Percentiles rank a stretch among this genome's conserved stretches.
Conservation (phyloP, 75 land plant species). For the Picea sitchensis region DNA sequence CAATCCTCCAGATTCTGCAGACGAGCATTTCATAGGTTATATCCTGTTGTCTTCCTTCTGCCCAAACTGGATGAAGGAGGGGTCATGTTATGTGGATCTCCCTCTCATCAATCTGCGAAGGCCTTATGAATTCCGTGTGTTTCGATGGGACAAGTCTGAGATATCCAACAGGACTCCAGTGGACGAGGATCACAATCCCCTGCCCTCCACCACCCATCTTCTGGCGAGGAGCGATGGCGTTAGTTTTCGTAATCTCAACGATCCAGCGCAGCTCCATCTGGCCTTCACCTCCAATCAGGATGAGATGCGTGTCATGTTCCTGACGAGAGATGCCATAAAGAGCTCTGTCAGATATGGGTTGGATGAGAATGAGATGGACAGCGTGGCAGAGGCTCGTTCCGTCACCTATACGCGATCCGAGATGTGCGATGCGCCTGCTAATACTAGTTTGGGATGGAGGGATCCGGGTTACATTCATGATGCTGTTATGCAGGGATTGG, state of each 20-base stretch:
- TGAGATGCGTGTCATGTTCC: slow-evolving; percentile 83
- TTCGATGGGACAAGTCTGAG: slow-evolving; percentile 53
- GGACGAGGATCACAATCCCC: slow-evolving; percentile 72
- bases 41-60: slow-evolving; percentile 39
- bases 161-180: slow-evolving; percentile 21
- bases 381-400: slow-evolving; percentile 26
- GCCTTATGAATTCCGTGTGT: slow-evolving; percentile 65
- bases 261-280: slow-evolving; percentile 82
- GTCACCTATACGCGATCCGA: slow-evolving; percentile 55
- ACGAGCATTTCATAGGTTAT: slow-evolving; percentile 74
- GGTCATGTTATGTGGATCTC: slow-evolving; percentile 35
- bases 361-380: slow-evolving; percentile 13
- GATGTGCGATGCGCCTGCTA: slow-evolving; percentile 85
- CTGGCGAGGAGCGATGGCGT: slow-evolving; percentile 49
- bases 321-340: slow-evolving; percentile 46
- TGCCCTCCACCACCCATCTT: slow-evolving; percentile 56
- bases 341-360: slow-evolving; percentile 52
- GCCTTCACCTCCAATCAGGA: slow-evolving; percentile 50
- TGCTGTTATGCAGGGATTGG: too few species aligned
- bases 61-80: slow-evolving; percentile 24
- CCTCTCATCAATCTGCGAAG: slow-evolving; percentile 71
- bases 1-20: slow-evolving; percentile 60
- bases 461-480: too few species aligned
- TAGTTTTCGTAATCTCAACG: slow-evolving; percentile 32
- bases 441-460: slow-evolving; percentile 58